Conservation (phyloP, 257 asterid species). For the Mentha longifolia region DNA sequence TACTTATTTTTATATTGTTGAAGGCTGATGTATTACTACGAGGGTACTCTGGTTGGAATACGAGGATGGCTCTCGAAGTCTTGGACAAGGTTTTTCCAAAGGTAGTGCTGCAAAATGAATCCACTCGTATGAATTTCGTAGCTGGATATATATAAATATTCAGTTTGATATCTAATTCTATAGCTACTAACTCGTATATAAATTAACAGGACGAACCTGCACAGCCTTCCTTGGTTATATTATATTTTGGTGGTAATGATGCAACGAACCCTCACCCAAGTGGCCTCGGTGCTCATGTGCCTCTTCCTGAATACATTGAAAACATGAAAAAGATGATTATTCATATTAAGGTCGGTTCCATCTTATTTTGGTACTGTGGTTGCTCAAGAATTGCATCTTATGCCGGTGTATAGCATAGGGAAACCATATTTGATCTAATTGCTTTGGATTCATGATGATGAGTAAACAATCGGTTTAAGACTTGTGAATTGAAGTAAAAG, state of each 20-base stretch:
- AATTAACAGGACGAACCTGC: slow-evolving; percentile 54
- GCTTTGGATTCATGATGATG: background rate
- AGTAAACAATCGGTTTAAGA: background rate
- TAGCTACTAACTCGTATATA: background rate
- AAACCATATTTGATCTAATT: background rate
- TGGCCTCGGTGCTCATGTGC: slow-evolving; percentile 65
- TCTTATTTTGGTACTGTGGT: too few species aligned
- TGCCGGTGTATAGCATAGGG: background rate
- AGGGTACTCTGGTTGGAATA: slow-evolving; percentile 72
- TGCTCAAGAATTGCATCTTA: slow-evolving; percentile 5
- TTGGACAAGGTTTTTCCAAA: slow-evolving; percentile 60
- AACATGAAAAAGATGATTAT: slow-evolving; percentile 59
- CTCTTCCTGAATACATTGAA: slow-evolving; percentile 60
- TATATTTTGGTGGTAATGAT: slow-evolving; percentile 76
- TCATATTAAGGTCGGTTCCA: slow-evolving; percentile 60
- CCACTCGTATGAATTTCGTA: background rate
- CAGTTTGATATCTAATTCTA: background rate
- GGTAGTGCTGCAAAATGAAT: slow-evolving; percentile 39
- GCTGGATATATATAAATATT: background rate
- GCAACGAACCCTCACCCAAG: slow-evolving; percentile 51
- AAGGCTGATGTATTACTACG: slow-evolving; percentile 64
- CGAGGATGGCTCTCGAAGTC: slow-evolving; percentile 55
- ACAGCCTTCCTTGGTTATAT: slow-evolving; percentile 68
- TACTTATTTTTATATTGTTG: slow-evolving; percentile 13
- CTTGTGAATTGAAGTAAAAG: background rate